Base-by-base conservation (phyloP, 2,329 filamentous ascomycete genomes). In the Trichoderma atrobrunneum region DNA sequence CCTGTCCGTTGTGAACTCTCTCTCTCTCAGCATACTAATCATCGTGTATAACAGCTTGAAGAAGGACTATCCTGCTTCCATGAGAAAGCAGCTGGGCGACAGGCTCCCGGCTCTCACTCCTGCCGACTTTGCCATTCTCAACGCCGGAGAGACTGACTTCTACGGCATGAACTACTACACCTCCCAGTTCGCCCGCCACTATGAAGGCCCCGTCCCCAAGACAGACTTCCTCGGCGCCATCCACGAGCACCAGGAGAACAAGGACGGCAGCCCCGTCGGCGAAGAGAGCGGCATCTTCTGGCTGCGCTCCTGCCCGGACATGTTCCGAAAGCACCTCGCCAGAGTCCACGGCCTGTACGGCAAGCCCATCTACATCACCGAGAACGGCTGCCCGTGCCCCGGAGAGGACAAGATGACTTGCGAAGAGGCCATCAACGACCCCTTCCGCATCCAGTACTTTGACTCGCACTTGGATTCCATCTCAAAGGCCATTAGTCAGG, bases 121-220 rank as follows among this genome's bases (percentile, higher is more conserved):
- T 0, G 72, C 73, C 0, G 81, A 82, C 5, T 74, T 78, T 32
- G 62, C 71, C 7, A 66, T 80, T 0, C 74, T 82, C 0, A 63
- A 72, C 0, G 74, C 74, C 4, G 76, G 77, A 0, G 75, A 78
- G 8, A 77, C 75, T 4, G 78, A 80, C 65, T 83, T 83, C 66
- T 83, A 82, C 71, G 81, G 81, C 57, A 83, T 83, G 81, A 82
- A 83, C 74, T 81, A 80, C 71, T 84, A 84, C 78, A 82, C 82
- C 0, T 79, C 80, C 0, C 79, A 81, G 69, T 83, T 78, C 68
- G 79, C 80, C 1, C 77, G 76, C 3, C 79, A 81, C 65, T 72
- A 76, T 2, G 57, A 74, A 5, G 69, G 48, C 6, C 74, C 75
- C 1, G 74, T 81, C 1, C 69, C 76, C 0, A 75, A 72, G 6